phyloP scores from a whole-genome alignment of 495 filamentous ascomycete species.

The Penicillium mononematosum region DNA sequence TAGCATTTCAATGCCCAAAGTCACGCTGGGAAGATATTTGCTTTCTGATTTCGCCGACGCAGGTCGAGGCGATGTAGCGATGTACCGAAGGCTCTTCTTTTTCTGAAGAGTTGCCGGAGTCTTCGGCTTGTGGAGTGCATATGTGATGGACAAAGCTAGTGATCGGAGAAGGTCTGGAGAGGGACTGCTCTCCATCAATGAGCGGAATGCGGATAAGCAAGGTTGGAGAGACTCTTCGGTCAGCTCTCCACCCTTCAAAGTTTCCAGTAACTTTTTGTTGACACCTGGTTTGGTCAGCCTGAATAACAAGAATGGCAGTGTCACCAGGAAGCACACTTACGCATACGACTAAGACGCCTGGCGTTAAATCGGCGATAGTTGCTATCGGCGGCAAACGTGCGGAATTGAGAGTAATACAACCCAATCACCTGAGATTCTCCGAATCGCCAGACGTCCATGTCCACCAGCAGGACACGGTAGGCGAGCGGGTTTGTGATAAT shows the following conservation, averaged over 20 bases:
- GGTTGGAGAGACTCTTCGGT: conserved; percentile 64
- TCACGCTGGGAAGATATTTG: conserved; percentile 37
- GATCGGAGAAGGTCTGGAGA: conserved; percentile 80
- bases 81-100: conserved; percentile 52
- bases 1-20: conserved; percentile 73
- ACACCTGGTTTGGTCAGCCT: conserved; percentile 60
- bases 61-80: conserved; percentile 29
- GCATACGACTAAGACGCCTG: conserved; percentile 80
- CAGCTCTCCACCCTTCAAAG: conserved; percentile 80
- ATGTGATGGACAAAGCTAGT: conserved; percentile 90
- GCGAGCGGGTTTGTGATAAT: conserved; percentile 95
- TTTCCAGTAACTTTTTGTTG: conserved; percentile 84
- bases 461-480: conserved; percentile 85
- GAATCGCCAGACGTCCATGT: conserved; percentile 87
- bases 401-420: conserved; percentile 89
- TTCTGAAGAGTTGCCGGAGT: conserved; percentile 42
- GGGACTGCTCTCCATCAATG: conserved; percentile 72
- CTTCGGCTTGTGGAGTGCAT: conserved; percentile 72
- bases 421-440: conserved; percentile 70
- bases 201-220: conserved; percentile 74
- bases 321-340: conserved; percentile 53
- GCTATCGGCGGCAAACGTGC: conserved; percentile 76
- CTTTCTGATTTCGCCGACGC: conserved; percentile 24
- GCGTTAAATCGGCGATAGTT: conserved; percentile 90
- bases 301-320: background rate